Percentiles rank a stretch among this genome's conserved stretches.
phyloP scores from a whole-genome alignment of 1,284 basidiomycete genomes.

The Amylostereum chailletii region DNA sequence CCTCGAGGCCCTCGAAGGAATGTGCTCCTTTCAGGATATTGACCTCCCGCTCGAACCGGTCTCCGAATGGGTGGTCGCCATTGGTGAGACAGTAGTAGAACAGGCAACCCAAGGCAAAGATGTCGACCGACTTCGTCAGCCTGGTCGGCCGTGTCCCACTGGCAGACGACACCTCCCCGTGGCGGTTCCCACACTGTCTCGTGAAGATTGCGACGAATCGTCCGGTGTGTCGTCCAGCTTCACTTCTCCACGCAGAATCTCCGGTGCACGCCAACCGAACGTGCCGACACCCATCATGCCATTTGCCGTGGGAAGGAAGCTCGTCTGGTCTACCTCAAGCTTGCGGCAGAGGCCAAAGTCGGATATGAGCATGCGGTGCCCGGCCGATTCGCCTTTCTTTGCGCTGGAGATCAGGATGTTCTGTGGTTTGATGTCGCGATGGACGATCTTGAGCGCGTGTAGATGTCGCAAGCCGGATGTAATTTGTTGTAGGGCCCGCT shows the following conservation, averaged over 20 bases:
- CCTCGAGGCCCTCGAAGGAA: slow-evolving; percentile 59
- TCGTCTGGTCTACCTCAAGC: slow-evolving; percentile 88
- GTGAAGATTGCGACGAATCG: slow-evolving; percentile 52
- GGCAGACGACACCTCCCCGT: slow-evolving; percentile 25
- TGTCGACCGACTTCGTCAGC: slow-evolving; percentile 88
- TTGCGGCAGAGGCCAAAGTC: slow-evolving; percentile 94
- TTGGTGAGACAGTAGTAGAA: slow-evolving; percentile 88
- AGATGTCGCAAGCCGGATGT: slow-evolving; percentile 84
- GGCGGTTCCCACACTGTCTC: slow-evolving; percentile 49
- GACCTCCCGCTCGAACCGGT: slow-evolving; percentile 83
- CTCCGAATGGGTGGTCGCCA: slow-evolving; percentile 87
- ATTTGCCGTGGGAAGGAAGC: slow-evolving; percentile 75
- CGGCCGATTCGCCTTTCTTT: slow-evolving; percentile 46
- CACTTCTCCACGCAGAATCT: slow-evolving; percentile 87
- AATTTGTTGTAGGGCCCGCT: slow-evolving; percentile 83
- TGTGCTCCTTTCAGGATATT: slow-evolving; percentile 84
- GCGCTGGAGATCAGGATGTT: slow-evolving; percentile 88
- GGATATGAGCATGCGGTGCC: slow-evolving; percentile 85
- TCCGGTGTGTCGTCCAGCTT: slow-evolving; percentile 73
- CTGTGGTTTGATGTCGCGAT: slow-evolving; percentile 97
- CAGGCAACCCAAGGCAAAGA: slow-evolving; percentile 89
- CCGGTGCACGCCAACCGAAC: slow-evolving; percentile 91
- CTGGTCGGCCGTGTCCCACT: slow-evolving; percentile 50
- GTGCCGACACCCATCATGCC: slow-evolving; percentile 86
- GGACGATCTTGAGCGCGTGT: slow-evolving; percentile 92